phyloP scores from a whole-genome alignment of 2,329 filamentous ascomycete species.

The Claviceps humidiphila region DNA sequence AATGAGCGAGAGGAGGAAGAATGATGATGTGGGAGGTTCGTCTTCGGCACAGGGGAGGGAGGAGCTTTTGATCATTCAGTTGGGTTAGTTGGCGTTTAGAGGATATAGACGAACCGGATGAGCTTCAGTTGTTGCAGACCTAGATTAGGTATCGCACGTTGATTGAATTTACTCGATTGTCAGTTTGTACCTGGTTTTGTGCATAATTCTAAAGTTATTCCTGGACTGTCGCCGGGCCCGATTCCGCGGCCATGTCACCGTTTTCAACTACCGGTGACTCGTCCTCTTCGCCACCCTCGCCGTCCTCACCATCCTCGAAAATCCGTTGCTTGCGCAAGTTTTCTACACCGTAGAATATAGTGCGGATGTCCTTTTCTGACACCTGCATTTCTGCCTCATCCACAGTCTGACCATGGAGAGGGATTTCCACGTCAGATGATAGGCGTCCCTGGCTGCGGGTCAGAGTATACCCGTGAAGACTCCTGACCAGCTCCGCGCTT shows the following conservation, averaged over 20 bases:
- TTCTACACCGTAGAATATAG: conserved; percentile 33
- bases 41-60: conserved; percentile 7
- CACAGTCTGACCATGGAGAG: conserved; percentile 9
- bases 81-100: conserved; percentile 24
- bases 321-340: conserved; percentile 31
- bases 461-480: conserved; percentile 19
- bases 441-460: conserved; percentile 20
- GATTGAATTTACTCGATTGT: conserved; percentile 5
- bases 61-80: conserved; percentile 17
- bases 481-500: conserved; percentile 12
- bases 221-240: not conserved
- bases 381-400: conserved; percentile 24
- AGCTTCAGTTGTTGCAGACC: conserved; percentile 15
- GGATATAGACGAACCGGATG: conserved; percentile 26
- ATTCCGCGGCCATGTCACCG: not conserved
- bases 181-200: not conserved
- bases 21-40: conserved; percentile 4
- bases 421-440: conserved; percentile 14
- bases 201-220: not conserved
- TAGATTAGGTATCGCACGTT: conserved; percentile 10
- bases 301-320: conserved; percentile 6
- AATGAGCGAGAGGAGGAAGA: not conserved
- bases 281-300: conserved; percentile 3
- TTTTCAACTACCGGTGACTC: conserved; percentile 1
- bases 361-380: conserved; percentile 23